phyloP scores from a whole-genome alignment of 169 alveolate species.

The Eimeria brunetti region DNA sequence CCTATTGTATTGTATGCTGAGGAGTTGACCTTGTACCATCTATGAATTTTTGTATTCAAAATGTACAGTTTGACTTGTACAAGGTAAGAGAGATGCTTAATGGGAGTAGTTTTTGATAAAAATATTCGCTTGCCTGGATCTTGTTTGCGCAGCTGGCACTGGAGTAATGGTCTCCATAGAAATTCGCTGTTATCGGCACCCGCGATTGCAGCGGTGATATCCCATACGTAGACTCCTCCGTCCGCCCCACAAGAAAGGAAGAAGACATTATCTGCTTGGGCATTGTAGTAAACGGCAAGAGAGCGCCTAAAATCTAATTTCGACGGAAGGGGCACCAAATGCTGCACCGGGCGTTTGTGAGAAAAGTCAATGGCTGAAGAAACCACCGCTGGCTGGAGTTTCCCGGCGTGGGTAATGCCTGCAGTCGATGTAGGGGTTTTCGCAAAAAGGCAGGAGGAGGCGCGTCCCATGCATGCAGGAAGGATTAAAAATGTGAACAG shows the following conservation, averaged over 20 bases:
- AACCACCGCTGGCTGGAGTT: conserved; percentile 26
- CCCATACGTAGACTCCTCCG: conserved; percentile 69
- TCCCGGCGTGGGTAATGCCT: neutral
- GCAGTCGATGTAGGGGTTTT: conserved; percentile 9
- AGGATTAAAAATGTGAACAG: neutral
- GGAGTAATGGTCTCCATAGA: conserved; percentile 76
- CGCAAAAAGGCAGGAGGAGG: neutral
- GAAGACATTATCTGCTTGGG: conserved; percentile 17
- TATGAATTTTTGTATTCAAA: neutral
- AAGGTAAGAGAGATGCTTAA: neutral
- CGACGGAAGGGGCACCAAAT: conserved; percentile 41
- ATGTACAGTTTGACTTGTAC: neutral
- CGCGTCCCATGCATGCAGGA: neutral
- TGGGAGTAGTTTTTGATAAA: neutral
- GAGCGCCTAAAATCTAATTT: conserved; percentile 37
- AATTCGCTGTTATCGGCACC: conserved; percentile 25
- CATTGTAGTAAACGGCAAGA: conserved; percentile 29
- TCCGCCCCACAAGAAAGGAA: conserved; percentile 58
- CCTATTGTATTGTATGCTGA: neutral
- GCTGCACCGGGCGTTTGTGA: conserved; percentile 71
- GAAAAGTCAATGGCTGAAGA: conserved; percentile 74
- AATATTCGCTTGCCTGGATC: conserved; percentile 43
- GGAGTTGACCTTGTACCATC: neutral
- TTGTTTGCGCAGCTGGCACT: conserved; percentile 48
- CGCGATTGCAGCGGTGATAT: conserved; percentile 57